Evolutionary conservation across 768 basidiomycete species (phyloP), one percentile per base, ranked within the genome.

Genomic region (Daedaleopsis nitida): DNA sequence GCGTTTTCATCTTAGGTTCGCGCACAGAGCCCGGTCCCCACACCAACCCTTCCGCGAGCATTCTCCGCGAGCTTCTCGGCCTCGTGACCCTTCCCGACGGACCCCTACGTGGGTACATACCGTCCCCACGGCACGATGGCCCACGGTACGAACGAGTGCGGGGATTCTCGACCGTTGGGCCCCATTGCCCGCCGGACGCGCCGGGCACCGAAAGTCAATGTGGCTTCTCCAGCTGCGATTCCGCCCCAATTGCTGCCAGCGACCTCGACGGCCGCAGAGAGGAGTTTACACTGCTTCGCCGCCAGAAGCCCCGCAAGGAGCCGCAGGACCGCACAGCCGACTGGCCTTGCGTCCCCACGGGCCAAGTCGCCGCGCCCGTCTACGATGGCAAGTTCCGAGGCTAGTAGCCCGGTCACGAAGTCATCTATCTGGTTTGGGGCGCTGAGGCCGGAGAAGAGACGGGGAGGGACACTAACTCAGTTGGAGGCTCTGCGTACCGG

Each of bases 401-500:
- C 83, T 23, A 92, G 80, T 2, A 84, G 80, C 21, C 90, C 89
- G 0, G 87, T 87, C 62, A 91, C 79, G 66, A 92, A 91, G 91
- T 89, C 6, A 92, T 68, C 11, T 63, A 32, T 32, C 27, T 32
- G 27, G 27, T 32, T 7, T 32, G 27, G 27, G 27, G 27, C 27
- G 27, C 27, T 7, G 27, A 32, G 27, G 27, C 27, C 4, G 27
- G 4, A 32, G 27, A 32, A 32, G 27, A 7, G 7, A 3, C 27
- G 7, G 27, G 27, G 27, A 32, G 27, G 27, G 7, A 32, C 27
- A 32, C 27, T 32, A 7, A 3, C 7, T 32, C 27, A n/a, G n/a
- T 32, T 7, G 27, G 4, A 32, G 27, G 27, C 27, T 32, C 27
- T 32, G 4, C 27, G 3, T 32, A 7, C 27, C 27, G 27, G 3